Conservation (phyloP, 441 rosid species). For the Erodium moschatum region DNA sequence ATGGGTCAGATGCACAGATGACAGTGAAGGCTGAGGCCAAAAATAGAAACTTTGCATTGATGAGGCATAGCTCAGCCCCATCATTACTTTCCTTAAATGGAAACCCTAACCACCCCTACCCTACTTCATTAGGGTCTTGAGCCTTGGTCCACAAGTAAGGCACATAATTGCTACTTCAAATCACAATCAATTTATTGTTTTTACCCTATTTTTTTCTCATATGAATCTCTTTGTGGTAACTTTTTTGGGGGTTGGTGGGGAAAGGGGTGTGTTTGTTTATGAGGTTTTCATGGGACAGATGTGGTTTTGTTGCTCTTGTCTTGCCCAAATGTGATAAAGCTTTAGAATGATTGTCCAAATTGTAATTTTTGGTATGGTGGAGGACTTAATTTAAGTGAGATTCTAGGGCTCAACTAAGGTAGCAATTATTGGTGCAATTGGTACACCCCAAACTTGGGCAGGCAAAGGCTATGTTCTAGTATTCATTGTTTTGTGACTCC, state of each 20-base stretch:
- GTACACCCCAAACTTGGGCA: background rate
- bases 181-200: background rate
- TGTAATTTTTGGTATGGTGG: background rate
- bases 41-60: background rate
- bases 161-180: background rate
- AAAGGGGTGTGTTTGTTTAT: constrained; percentile 1
- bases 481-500: background rate
- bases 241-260: background rate
- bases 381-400: background rate
- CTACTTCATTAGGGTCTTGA: background rate
- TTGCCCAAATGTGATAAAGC: background rate
- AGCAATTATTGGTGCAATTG: constrained; percentile 1
- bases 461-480: background rate
- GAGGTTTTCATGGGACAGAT: background rate
- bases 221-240: constrained; percentile 1
- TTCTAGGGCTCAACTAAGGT: background rate
- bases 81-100: constrained; percentile 3
- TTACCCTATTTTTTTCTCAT: background rate
- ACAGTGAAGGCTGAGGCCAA: background rate
- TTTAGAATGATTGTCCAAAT: background rate
- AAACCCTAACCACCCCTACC: background rate
- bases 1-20: constrained; percentile 2
- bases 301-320: background rate
- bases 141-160: background rate
- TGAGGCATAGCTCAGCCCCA: background rate